A percentile compares a stretch with the other conserved stretches of the same genome.
phyloP scores from a whole-genome alignment of 352 stramenopile species.

The Pythium scleroteichum region DNA sequence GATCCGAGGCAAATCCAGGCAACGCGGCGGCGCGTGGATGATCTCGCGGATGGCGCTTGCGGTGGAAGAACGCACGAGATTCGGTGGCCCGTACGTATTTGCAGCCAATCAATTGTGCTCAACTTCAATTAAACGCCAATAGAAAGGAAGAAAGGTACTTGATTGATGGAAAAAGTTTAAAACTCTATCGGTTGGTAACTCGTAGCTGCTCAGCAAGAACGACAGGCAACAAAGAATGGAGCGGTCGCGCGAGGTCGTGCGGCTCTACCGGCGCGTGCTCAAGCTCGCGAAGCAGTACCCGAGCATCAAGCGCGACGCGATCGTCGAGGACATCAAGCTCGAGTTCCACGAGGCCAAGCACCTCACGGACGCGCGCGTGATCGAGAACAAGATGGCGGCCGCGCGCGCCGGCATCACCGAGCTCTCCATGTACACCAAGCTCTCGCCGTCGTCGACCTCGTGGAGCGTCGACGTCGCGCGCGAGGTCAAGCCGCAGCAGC shows the following conservation, averaged over 20 bases:
- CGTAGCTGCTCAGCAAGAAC: too few relatives aligned
- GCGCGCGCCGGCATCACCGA: constrained; percentile 73
- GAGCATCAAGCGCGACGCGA: constrained; percentile 82
- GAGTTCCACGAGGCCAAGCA: constrained; percentile 82
- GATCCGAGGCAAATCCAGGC: neutral
- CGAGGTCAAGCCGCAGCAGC: constrained; percentile 24
- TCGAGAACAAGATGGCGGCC: constrained; percentile 67
- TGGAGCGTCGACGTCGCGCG: constrained; percentile 79
- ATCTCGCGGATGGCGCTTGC: neutral
- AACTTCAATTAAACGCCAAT: neutral
- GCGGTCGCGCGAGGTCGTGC: constrained; percentile 59
- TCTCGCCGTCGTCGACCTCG: constrained; percentile 53
- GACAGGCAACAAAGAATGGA: neutral
- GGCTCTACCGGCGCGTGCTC: constrained; percentile 80
- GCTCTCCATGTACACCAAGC: constrained; percentile 72
- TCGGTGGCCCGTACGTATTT: neutral
- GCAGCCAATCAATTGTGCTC: neutral
- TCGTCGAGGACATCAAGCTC: constrained; percentile 82
- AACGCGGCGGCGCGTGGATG: neutral
- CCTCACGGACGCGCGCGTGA: constrained; percentile 55
- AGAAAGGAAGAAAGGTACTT: neutral
- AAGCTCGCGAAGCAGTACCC: constrained; percentile 83
- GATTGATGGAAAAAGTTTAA: neutral
- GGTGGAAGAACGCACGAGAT: constrained; percentile 7
- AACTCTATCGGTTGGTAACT: neutral